Evolutionary conservation across 106 monocot species (phyloP).

Genomic region (Iris macrosiphon): DNA sequence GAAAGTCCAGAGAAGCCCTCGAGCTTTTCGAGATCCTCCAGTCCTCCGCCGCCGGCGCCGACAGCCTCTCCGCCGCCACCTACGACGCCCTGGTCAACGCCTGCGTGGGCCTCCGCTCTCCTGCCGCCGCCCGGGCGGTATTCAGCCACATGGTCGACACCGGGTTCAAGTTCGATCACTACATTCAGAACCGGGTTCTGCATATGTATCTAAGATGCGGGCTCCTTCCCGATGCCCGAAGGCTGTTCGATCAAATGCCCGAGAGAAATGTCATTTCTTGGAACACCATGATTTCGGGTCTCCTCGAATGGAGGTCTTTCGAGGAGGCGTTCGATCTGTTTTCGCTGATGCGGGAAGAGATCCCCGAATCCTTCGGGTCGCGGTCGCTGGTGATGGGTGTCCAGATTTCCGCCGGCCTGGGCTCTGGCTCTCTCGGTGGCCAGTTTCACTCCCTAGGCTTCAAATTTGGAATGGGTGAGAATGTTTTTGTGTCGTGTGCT

Average conservation of each 20-base stretch:
- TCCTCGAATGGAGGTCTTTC: conserved; percentile 38
- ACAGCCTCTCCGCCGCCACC: conserved; percentile 9
- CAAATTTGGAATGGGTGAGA: conserved; percentile 29
- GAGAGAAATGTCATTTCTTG: conserved; percentile 44
- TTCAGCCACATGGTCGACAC: conserved; percentile 41
- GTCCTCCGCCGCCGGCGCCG: conserved; percentile 1
- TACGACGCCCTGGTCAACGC: conserved; percentile 67
- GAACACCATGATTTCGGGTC: conserved; percentile 61
- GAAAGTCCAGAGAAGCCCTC: conserved; percentile 56
- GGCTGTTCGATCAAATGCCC: conserved; percentile 71
- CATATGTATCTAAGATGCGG: conserved; percentile 67
- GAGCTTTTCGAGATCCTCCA: conserved; percentile 71
- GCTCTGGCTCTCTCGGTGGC: conserved; percentile 18
- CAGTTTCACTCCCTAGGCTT: conserved; percentile 50
- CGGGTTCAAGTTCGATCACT: conserved; percentile 55
- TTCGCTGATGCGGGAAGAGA: conserved; percentile 50
- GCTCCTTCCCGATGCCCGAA: conserved; percentile 44
- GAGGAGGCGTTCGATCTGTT: conserved; percentile 57
- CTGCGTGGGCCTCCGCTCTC: conserved; percentile 43
- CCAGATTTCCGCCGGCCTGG: conserved; percentile 39
- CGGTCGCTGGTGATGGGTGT: conserved; percentile 36
- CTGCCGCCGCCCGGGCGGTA: conserved; percentile 29
- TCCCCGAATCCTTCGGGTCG: conserved; percentile 13
- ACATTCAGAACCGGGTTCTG: conserved; percentile 61
- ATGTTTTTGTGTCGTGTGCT: conserved; percentile 42